These are phyloP conservation scores for Saururus chinensis DNA, from an alignment of 164 flowering plant genomes.

Conservation along the genomic window DNA sequence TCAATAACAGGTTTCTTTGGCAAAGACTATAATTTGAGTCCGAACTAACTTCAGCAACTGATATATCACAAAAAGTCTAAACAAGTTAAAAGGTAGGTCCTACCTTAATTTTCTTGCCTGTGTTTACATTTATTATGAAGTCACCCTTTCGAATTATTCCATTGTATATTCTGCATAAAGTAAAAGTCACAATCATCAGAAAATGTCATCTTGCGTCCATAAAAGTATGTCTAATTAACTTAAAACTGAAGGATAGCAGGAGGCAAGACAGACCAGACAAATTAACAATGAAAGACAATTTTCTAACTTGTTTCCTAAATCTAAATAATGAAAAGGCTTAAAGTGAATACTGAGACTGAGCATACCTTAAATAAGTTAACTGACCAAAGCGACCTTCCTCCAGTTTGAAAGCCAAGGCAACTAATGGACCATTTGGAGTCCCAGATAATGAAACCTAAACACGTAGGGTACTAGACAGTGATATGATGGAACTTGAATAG, in stretches of 20 bases:
- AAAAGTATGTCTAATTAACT: no score
- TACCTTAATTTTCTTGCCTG: constrained; percentile 94
- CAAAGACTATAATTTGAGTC: not conserved
- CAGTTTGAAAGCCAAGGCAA: constrained; percentile 92
- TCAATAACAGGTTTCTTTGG: no score
- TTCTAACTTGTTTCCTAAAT: no score
- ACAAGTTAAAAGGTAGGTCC: constrained; percentile 8
- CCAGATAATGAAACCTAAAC: constrained; percentile 63
- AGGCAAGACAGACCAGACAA: not conserved
- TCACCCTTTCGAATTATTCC: constrained; percentile 93
- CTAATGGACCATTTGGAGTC: constrained; percentile 84
- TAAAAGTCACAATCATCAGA: not conserved
- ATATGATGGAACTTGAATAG: not conserved
- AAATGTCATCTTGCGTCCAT: not conserved
- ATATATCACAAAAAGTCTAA: not conserved
- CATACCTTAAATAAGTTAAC: constrained; percentile 82
- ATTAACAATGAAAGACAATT: no score
- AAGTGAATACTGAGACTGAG: not conserved
- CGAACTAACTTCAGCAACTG: not conserved
- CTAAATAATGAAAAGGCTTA: not conserved
- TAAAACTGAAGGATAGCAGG: not conserved
- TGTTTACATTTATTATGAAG: constrained; percentile 74
- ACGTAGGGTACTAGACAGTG: not conserved
- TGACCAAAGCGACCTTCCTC: constrained; percentile 99
- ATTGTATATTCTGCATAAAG: constrained; percentile 66